Evolutionary conservation across 192 early-diverging fungal genomes (phyloP).

Genomic region (Coemansia sp.): DNA sequence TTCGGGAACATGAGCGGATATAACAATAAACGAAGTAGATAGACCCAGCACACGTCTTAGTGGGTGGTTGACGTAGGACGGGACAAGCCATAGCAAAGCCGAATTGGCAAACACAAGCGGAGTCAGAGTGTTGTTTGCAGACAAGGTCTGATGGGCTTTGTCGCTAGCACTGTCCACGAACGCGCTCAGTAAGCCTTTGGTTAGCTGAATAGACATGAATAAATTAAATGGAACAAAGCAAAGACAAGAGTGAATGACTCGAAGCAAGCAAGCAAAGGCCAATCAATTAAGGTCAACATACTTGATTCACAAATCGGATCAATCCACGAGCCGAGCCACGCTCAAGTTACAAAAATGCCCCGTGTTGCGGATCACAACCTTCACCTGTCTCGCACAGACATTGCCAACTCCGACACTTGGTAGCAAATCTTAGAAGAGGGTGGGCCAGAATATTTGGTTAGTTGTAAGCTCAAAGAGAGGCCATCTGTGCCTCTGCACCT

Average conservation of each 20-base stretch:
- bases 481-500: not conserved
- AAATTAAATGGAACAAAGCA: not conserved
- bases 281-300: no score
- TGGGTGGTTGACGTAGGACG: constrained; percentile 32
- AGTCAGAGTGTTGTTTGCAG: constrained; percentile 9
- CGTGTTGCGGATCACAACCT: no score
- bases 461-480: not conserved
- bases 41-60: constrained; percentile 34
- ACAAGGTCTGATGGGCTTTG: constrained; percentile 25
- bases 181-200: constrained; percentile 28
- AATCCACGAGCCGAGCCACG: no score
- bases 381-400: not conserved
- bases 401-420: not conserved
- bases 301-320: no score
- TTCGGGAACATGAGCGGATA: constrained; percentile 6
- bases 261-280: no score
- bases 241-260: not conserved
- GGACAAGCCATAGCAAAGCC: constrained; percentile 35
- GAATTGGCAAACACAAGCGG: constrained; percentile 45
- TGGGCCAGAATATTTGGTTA: not conserved
- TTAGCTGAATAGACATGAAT: constrained; percentile 30
- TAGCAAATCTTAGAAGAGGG: not conserved
- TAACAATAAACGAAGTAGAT: constrained; percentile 35
- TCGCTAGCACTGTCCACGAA: constrained; percentile 26
- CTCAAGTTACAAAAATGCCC: no score